These are phyloP conservation scores for Isabelozyma pseudorhagii DNA, from an alignment of 805 yeast genomes.

Conservation along the genomic window DNA sequence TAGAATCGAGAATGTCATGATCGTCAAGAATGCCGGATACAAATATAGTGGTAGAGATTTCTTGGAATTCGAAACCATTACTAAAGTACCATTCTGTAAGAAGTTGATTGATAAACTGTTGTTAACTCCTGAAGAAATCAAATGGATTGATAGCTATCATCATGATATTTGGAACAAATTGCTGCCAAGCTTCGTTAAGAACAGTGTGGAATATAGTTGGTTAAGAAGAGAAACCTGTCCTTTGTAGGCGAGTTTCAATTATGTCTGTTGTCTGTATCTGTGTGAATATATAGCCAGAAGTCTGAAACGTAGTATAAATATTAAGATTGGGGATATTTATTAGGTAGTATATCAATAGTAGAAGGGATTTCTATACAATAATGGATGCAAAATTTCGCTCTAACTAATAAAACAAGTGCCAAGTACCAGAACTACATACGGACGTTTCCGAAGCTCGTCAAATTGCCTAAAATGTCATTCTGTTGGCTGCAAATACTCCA, in stretches of 20 bases:
- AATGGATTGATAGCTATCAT: conserved; percentile 72
- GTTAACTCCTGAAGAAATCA: conserved; percentile 58
- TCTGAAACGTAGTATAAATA: background rate
- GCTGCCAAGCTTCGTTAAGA: conserved; percentile 32
- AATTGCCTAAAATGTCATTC: too few species aligned
- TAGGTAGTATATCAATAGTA: too few species aligned
- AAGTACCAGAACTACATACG: too few species aligned
- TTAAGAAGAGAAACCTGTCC: conserved; percentile 46
- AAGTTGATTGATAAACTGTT: conserved; percentile 62
- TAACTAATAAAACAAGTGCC: too few species aligned
- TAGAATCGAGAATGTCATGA: conserved; percentile 52
- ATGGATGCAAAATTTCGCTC: too few species aligned
- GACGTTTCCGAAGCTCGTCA: too few species aligned
- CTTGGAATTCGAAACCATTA: conserved; percentile 76
- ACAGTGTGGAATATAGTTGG: conserved; percentile 44
- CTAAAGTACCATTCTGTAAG: conserved; percentile 80
- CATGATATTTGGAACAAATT: conserved; percentile 50
- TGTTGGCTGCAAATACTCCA: too few species aligned
- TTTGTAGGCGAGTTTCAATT: conserved; percentile 5
- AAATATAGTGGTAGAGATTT: conserved; percentile 53
- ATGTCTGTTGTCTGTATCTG: background rate
- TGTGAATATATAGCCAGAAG: background rate
- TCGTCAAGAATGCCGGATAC: conserved; percentile 38
- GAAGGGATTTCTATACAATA: too few species aligned
- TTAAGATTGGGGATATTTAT: too few species aligned